Percentiles rank a stretch among this genome's conserved stretches.
phyloP scores from a whole-genome alignment of 495 filamentous ascomycete genomes.

The Astrothelium subdiscretum region DNA sequence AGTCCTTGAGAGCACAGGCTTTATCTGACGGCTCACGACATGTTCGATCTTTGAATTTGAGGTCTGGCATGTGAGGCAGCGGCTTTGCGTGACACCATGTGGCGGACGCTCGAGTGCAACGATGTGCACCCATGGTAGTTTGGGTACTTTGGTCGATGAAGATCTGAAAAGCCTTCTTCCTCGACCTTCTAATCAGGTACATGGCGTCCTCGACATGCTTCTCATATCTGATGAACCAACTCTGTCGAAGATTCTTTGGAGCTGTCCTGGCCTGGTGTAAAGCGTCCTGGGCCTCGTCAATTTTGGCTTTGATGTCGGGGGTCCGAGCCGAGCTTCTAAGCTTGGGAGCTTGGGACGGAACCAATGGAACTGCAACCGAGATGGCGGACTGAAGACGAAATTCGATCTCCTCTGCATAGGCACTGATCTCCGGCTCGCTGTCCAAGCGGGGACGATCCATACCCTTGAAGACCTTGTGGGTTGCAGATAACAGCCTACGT shows the following conservation, averaged over 20 bases:
- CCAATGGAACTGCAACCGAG: not conserved
- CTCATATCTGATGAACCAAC: too few species aligned
- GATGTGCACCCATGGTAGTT: not conserved
- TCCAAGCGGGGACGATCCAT: not conserved
- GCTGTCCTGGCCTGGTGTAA: not conserved
- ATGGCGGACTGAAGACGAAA: not conserved
- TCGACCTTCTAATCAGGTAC: not conserved
- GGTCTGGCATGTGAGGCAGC: not conserved
- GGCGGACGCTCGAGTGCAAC: not conserved
- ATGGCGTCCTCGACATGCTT: not conserved
- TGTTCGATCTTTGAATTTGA: not conserved
- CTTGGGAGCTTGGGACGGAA: not conserved
- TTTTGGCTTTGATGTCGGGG: not conserved
- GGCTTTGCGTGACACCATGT: not conserved
- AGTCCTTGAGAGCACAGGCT: not conserved
- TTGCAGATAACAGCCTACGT: not conserved
- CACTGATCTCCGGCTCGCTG: not conserved
- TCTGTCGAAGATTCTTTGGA: not conserved
- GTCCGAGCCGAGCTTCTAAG: not conserved
- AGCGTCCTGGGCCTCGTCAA: not conserved
- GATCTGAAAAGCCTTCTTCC: not conserved
- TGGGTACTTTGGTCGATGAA: not conserved
- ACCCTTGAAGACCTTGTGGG: not conserved
- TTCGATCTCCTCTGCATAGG: not conserved
- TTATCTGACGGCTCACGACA: not conserved